Percentiles rank a stretch among this genome's conserved stretches.
Evolutionary conservation across 2,329 filamentous ascomycete species (phyloP).

Genomic region (Calonectria pteridis): DNA sequence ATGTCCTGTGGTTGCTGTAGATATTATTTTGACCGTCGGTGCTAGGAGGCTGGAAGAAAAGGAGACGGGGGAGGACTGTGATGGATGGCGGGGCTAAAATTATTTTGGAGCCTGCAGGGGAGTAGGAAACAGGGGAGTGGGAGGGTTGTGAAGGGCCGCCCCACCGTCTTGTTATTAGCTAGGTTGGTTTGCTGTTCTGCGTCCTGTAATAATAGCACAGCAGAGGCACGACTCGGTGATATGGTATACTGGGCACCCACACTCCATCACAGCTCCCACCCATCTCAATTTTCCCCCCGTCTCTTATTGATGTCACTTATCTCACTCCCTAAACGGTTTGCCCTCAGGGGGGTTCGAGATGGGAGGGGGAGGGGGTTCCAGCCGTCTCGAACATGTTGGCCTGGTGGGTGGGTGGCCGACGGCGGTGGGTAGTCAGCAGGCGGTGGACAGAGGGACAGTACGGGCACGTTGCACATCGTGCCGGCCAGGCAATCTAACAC

Average conservation of each 20-base stretch:
- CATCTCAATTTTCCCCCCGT: not conserved
- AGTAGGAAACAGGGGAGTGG: constrained; percentile 11
- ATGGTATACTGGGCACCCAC: constrained; percentile 15
- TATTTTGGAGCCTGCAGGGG: constrained; percentile 50
- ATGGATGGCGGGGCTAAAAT: constrained; percentile 58
- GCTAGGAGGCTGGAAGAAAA: constrained; percentile 46
- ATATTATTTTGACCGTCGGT: constrained; percentile 43
- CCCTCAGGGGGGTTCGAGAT: constrained; percentile 16
- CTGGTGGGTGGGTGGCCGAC: not conserved
- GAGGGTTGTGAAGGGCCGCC: constrained; percentile 21
- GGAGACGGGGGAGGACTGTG: constrained; percentile 49
- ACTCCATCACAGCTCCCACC: constrained; percentile 1
- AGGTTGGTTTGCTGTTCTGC: constrained; percentile 9
- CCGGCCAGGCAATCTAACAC: constrained; percentile 17
- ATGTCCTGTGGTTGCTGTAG: constrained; percentile 45
- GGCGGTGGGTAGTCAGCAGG: constrained; percentile 1
- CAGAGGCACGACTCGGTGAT: constrained; percentile 1
- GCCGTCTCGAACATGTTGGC: constrained; percentile 17
- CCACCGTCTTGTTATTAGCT: constrained; percentile 20
- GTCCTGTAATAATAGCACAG: constrained; percentile 12
- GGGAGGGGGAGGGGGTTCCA: constrained; percentile 10
- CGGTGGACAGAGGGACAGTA: constrained; percentile 10
- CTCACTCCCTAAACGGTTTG: constrained; percentile 7
- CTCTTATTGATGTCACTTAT: not conserved
- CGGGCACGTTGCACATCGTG: constrained; percentile 8